Conservation (phyloP, 192 early-diverging fungal species). For the Gigaspora rosea region DNA sequence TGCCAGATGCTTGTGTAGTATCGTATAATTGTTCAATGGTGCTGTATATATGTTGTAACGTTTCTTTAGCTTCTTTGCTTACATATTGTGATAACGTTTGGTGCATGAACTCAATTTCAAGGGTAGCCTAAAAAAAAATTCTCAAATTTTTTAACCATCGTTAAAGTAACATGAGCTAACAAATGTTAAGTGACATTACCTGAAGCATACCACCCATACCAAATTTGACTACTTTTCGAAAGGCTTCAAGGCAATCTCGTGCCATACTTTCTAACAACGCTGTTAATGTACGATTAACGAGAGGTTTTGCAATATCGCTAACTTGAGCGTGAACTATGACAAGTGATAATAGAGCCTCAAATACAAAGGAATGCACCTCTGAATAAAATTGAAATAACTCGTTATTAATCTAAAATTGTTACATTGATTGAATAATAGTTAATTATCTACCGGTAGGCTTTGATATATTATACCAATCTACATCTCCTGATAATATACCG, state of each 20-base stretch:
- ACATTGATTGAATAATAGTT: background rate
- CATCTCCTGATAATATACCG: conserved; percentile 84
- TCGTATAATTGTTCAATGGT: conserved; percentile 69
- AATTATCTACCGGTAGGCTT: conserved; percentile 65
- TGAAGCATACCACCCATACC: conserved; percentile 92
- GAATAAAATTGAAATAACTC: background rate
- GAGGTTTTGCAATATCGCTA: conserved; percentile 75
- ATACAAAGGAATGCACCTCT: conserved; percentile 89
- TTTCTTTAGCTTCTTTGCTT: conserved; percentile 61
- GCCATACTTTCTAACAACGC: conserved; percentile 72
- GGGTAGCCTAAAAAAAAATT: conserved; percentile 60
- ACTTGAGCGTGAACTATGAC: conserved; percentile 92
- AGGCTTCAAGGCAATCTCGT: conserved; percentile 76
- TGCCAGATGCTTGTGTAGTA: conserved; percentile 49
- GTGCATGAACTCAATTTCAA: conserved; percentile 90
- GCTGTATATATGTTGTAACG: conserved; percentile 75
- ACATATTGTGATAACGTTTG: conserved; percentile 80
- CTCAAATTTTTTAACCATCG: background rate
- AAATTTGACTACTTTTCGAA: conserved; percentile 80
- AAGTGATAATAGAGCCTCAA: conserved; percentile 80
- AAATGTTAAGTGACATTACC: conserved; percentile 37
- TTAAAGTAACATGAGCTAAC: background rate
- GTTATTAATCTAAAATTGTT: too few relatives aligned
- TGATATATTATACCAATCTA: conserved; percentile 82
- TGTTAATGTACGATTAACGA: conserved; percentile 78